phyloP scores from a whole-genome alignment of 139 green algal genomes.

The Tetraselmis striata region DNA sequence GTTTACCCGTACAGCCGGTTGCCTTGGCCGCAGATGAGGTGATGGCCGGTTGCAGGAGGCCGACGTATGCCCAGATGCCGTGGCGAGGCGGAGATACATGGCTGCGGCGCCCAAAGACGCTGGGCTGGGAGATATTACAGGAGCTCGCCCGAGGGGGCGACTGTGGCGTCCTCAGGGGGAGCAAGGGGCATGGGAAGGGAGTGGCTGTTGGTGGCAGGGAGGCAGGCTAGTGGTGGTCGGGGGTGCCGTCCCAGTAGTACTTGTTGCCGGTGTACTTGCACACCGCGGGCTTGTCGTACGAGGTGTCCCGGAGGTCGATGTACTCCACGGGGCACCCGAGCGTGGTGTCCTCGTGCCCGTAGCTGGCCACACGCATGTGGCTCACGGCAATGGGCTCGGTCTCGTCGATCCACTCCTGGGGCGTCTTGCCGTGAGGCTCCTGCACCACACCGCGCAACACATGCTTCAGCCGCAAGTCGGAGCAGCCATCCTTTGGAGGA shows the following conservation, averaged over 20 bases:
- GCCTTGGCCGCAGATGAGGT: not conserved
- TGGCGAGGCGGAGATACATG: not conserved
- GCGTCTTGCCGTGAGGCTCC: constrained; percentile 43
- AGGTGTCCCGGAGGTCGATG: constrained; percentile 81
- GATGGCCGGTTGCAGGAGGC: not conserved
- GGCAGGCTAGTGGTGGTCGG: not conserved
- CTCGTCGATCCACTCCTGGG: constrained; percentile 69
- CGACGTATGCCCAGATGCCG: not conserved
- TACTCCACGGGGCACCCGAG: constrained; percentile 85
- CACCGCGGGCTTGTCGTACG: constrained; percentile 74
- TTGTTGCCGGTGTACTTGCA: constrained; percentile 90
- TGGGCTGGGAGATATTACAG: no score
- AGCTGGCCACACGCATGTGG: constrained; percentile 63
- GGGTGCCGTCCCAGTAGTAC: constrained; percentile 22
- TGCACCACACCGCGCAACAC: no score
- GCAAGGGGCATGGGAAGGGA: not conserved
- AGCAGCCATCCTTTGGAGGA: no score
- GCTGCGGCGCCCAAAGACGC: no score
- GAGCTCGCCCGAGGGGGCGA: no score
- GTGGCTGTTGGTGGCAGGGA: no score
- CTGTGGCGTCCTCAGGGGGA: no score
- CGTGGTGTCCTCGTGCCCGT: constrained; percentile 67
- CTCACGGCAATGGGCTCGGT: constrained; percentile 73
- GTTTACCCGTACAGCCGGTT: no score
- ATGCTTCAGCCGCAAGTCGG: no score